Conservation (phyloP, 768 basidiomycete genomes). For the Infundibulicybe gibba region DNA sequence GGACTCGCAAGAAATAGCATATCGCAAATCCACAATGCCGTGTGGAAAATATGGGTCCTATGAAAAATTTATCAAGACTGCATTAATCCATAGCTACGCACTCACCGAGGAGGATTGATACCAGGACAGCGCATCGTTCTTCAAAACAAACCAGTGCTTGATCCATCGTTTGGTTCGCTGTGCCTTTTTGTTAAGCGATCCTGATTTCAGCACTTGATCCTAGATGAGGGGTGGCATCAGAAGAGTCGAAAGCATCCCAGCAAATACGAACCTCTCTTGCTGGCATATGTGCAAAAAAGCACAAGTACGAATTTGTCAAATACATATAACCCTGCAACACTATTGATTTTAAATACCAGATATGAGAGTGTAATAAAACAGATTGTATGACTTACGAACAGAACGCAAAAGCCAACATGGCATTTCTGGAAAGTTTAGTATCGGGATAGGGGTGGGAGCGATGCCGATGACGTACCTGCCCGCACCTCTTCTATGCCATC, state of each 20-base stretch:
- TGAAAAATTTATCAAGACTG: constrained; percentile 5
- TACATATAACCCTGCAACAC: constrained; percentile 99
- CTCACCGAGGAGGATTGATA: constrained; percentile 88
- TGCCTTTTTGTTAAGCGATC: constrained; percentile 83
- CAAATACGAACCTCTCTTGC: constrained; percentile 64
- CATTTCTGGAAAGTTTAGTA: constrained; percentile 57
- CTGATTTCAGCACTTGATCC: constrained; percentile 93
- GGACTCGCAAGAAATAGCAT: constrained; percentile 86
- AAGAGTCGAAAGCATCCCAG: not conserved
- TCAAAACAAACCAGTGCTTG: constrained; percentile 95
- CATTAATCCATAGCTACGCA: not conserved
- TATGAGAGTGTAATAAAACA: not conserved
- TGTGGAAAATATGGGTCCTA: constrained; percentile 98
- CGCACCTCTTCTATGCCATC: constrained; percentile 80
- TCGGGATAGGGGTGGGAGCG: constrained; percentile 1
- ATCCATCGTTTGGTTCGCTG: constrained; percentile 89
- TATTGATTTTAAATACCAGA: constrained; percentile 18
- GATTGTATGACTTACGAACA: constrained; percentile 58
- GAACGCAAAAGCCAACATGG: constrained; percentile 92
- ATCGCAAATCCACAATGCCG: constrained; percentile 93
- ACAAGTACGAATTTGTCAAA: constrained; percentile 87
- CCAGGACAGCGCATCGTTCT: constrained; percentile 96
- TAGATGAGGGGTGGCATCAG: constrained; percentile 23
- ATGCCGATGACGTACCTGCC: constrained; percentile 51
- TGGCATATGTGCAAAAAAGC: constrained; percentile 97